Evolutionary conservation across 495 filamentous ascomycete species (phyloP).

Genomic region (Neurospora sp.): DNA sequence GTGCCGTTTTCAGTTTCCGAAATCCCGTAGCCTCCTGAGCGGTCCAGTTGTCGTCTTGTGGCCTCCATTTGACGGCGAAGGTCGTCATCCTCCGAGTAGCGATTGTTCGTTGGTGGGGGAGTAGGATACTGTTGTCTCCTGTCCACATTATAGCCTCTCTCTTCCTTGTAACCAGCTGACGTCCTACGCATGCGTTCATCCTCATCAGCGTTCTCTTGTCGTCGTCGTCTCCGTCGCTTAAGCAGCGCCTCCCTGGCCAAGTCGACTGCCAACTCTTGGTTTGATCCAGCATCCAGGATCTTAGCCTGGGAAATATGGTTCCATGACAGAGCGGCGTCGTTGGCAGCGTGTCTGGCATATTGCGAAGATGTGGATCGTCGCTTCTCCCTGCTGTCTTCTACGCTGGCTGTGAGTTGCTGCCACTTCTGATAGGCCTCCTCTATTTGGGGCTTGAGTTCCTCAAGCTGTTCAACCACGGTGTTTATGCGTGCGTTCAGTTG

Average conservation of each 20-base stretch:
- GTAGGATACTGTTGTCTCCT: background rate
- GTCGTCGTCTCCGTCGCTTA: slow-evolving; percentile 45
- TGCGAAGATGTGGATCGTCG: slow-evolving; percentile 4
- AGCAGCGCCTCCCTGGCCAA: slow-evolving; percentile 64
- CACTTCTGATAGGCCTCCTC: slow-evolving; percentile 26
- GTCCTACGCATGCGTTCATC: slow-evolving; percentile 47
- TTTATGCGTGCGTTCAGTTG: slow-evolving; percentile 17
- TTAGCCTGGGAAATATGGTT: slow-evolving; percentile 23
- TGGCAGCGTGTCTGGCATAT: slow-evolving; percentile 29
- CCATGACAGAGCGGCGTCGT: slow-evolving; percentile 38
- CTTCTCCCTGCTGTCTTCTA: slow-evolving; percentile 2
- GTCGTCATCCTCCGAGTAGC: slow-evolving; percentile 30
- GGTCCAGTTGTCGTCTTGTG: slow-evolving; percentile 32
- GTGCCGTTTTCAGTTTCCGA: slow-evolving; percentile 2
- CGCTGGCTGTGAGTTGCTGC: slow-evolving; percentile 12
- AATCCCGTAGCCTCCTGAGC: slow-evolving; percentile 5
- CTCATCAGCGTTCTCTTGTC: slow-evolving; percentile 29
- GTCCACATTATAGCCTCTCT: slow-evolving; percentile 34
- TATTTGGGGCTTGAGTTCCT: slow-evolving; percentile 38
- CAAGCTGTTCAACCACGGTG: slow-evolving; percentile 42
- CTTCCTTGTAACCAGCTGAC: slow-evolving; percentile 50
- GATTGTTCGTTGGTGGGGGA: background rate
- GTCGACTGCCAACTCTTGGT: slow-evolving; percentile 68
- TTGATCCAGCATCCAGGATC: slow-evolving; percentile 55
- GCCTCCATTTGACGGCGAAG: slow-evolving; percentile 40